Evolutionary conservation across 352 stramenopile species (phyloP), one percentile per base, ranked within the genome.

Genomic region (Phytopythium sindhum): DNA sequence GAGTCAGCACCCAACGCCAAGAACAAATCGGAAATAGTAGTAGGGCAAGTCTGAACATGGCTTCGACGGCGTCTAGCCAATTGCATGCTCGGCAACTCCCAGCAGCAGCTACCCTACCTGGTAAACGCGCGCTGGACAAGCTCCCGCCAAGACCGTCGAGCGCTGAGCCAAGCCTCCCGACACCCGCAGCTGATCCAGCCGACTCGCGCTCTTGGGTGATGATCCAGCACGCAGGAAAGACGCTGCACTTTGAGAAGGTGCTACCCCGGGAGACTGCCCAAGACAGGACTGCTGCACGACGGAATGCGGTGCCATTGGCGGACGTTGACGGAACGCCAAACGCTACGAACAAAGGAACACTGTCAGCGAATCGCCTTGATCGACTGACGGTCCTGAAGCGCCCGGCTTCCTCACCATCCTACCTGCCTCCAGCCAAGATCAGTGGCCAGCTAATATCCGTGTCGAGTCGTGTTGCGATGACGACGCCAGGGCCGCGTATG

Each of bases 191-290:
- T n/a, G 35, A 31, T 23, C 2, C n/a, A 31, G 15, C 8, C 23
- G 52, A 57, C 29, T 45, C 52, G 29, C 52, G 37, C n/a, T 1
- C 67, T 4, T 80, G 75, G 73, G 66, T 81, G 33, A 78, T 67
- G n/a, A 80, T 81, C 64, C 70, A 57, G 14, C 73, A 69, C 39
- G 68, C 58, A 29, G 64, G 70, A 19, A 84, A 84, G 42, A 51
- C 67, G 23, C 53, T 84, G 6, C 75, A 81, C 51, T 81, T 81
- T 26, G 73, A 81, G 61, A 78, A 66, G 21, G 26, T 66, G 2
- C 29, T 47, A 0, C 56, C 69, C 11, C 33, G 11, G 45, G 35
- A 23, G 24, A 41, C 39, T 31, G 10, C 48, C 11, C 19, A n/a
- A 41, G 52, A 52, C 45, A n/a, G 45, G 17, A 23, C 31, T 4